Percentiles rank a stretch among this genome's conserved stretches.
phyloP scores from a whole-genome alignment of 1,284 basidiomycete genomes.

The Ustilago bromivora region DNA sequence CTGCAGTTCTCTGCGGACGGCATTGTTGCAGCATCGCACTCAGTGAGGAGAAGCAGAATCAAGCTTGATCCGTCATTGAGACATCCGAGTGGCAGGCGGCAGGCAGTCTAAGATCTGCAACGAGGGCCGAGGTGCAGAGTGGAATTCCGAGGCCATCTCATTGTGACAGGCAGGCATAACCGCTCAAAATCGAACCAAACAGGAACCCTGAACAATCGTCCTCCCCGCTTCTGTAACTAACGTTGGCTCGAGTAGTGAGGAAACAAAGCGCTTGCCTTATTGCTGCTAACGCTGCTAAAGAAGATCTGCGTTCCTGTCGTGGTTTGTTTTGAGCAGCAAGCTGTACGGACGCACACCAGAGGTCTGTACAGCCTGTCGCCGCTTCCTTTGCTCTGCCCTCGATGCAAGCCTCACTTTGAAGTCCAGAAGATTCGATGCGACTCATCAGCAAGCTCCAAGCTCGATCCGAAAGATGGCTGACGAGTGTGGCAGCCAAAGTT shows the following conservation, averaged over 20 bases:
- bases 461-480: neutral
- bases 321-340: neutral
- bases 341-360: neutral
- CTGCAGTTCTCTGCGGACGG: too few species aligned
- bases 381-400: neutral
- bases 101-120: neutral
- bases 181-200: too few species aligned
- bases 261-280: neutral
- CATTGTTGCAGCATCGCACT: too few species aligned
- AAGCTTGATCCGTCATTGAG: neutral
- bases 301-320: too few species aligned
- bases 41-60: too few species aligned
- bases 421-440: neutral
- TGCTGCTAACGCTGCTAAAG: too few species aligned
- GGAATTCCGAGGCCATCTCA: neutral
- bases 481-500: neutral
- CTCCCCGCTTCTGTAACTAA: neutral
- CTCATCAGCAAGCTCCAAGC: neutral
- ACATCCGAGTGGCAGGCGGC: neutral
- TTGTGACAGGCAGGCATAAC: neutral
- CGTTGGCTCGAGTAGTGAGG: too few species aligned
- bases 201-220: neutral
- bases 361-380: neutral
- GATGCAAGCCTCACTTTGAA: neutral
- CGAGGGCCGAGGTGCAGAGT: conserved; percentile 12